These are phyloP conservation scores for Austroboletus novae-zelandiae DNA, from an alignment of 1,284 basidiomycete species.

Conservation along the genomic window DNA sequence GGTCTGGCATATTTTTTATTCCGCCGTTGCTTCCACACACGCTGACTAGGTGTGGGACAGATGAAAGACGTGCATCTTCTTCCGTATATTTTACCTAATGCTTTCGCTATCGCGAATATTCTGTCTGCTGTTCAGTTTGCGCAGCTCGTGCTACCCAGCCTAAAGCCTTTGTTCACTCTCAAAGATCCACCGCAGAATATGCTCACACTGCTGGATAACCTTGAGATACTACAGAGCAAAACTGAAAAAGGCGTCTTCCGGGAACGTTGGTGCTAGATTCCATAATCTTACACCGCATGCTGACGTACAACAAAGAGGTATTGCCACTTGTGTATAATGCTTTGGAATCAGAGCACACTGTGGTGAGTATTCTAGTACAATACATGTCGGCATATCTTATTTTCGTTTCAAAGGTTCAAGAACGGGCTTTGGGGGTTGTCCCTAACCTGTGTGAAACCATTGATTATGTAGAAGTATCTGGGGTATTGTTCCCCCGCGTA, in stretches of 20 bases:
- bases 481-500: constrained; percentile 82
- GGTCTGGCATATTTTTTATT: constrained; percentile 42
- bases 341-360: constrained; percentile 87
- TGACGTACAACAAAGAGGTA: constrained; percentile 59
- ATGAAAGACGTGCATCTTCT: constrained; percentile 93
- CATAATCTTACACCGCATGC: neutral
- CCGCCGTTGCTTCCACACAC: neutral
- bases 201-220: constrained; percentile 88
- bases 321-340: constrained; percentile 95
- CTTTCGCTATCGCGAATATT: constrained; percentile 87
- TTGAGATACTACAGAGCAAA: constrained; percentile 86
- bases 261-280: constrained; percentile 64
- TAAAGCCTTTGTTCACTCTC: constrained; percentile 88
- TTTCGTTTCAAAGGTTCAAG: constrained; percentile 67
- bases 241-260: constrained; percentile 85
- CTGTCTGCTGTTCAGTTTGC: constrained; percentile 84
- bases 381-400: constrained; percentile 1
- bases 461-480: constrained; percentile 89
- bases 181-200: constrained; percentile 98
- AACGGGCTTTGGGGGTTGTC: constrained; percentile 82
- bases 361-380: constrained; percentile 42
- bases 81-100: constrained; percentile 96
- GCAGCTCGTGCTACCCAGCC: constrained; percentile 75
- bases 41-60: constrained; percentile 38
- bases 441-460: constrained; percentile 90